Evolutionary conservation across 371 early-diverging fungal species (phyloP), one percentile per base, ranked within the genome.

Genomic region (Rhizopus microsporus): DNA sequence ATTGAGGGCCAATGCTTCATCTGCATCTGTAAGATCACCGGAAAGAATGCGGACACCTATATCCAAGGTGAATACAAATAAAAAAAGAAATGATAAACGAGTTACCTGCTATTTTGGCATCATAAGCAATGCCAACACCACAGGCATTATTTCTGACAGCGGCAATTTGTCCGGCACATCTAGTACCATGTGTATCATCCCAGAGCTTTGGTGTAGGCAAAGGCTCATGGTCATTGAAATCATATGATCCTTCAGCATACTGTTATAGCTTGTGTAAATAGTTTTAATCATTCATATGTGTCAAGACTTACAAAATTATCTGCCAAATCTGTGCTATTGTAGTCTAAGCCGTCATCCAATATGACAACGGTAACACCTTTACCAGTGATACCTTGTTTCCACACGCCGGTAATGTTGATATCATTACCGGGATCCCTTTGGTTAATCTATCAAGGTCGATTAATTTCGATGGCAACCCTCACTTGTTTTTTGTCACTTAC

Each of bases 111-210:
- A 98, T 91, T 61, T 87, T 85, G 16, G 97, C 84, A 43, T 89
- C 80, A 68, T 87, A 95, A 0, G 98, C 98, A 43, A 97, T 86
- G 15, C 99, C 99, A 3, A 98, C 88, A n/a, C 98, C 98, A 61
- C 99, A 97, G 1, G 88, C 88, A 66, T 90, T 71, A 69, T 98
- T 98, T 40, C 78, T 76, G 8, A 78, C 82, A 10, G 97, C 96
- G 0, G 96, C 99, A 38, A 98, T 93, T 76, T 96, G 94, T 7
- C 98, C 99, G 7, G 99, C 99, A 74, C 98, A 97, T 32, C 99
- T 77, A 0, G 99, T 98, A 40, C 98, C 99, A 71, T 98, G 99
- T 38, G 82, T 81, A 69, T 98, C 99, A 54, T 94, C 91, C 35
- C 53, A 54, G 0, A 91, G 61, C 13, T 72, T 76, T 33, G 98